Evolutionary conservation across 1,284 basidiomycete species (phyloP).

Genomic region (Ganoderma multipileum): DNA sequence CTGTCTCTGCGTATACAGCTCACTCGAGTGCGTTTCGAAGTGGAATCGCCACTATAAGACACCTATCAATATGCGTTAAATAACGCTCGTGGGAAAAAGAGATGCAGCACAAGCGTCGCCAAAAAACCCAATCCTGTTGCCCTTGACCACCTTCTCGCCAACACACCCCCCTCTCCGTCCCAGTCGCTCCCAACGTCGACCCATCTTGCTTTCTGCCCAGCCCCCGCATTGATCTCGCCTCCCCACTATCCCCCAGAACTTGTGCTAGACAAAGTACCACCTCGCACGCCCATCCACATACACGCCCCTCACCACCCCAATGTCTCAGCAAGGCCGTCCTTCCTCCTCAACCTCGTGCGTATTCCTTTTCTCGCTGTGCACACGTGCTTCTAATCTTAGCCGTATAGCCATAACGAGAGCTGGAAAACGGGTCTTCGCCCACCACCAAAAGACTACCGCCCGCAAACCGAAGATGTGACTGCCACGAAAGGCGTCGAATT

Average conservation of each 20-base stretch:
- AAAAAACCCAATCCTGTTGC: slow-evolving; percentile 23
- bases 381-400: background rate
- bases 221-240: background rate
- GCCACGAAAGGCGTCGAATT: slow-evolving; percentile 92
- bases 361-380: background rate
- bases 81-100: slow-evolving; percentile 19
- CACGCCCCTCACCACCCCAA: slow-evolving; percentile 25
- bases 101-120: slow-evolving; percentile 21
- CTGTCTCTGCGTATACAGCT: background rate
- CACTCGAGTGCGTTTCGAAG: background rate
- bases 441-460: slow-evolving; percentile 90
- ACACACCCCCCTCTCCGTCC: background rate
- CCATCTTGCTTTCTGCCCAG: background rate
- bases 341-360: slow-evolving; percentile 51
- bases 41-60: background rate
- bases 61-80: slow-evolving; percentile 16
- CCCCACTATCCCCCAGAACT: slow-evolving; percentile 3
- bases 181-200: slow-evolving; percentile 1
- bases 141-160: slow-evolving; percentile 21
- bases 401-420: slow-evolving; percentile 38
- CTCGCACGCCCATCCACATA: slow-evolving; percentile 23
- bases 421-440: slow-evolving; percentile 85
- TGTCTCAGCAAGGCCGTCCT: slow-evolving; percentile 50
- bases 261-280: slow-evolving; percentile 29
- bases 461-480: slow-evolving; percentile 95